Evolutionary conservation across 176 grass and related monocot genomes (phyloP).

Genomic region (Sorghum bicolor): Sorghum_bicolor_NCBIv3 NC_012871.2:5552001-5552500

Average conservation of each 20-base stretch:
- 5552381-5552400: neutral
- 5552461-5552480: conserved; percentile 12
- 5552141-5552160: neutral
- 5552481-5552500: conserved; percentile 13
- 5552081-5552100: neutral
- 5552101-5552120: conserved; percentile 7
- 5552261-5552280: neutral
- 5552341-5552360: neutral
- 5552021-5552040: conserved; percentile 69
- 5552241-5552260: neutral
- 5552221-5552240: neutral
- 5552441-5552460: neutral
- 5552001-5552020: conserved; percentile 41
- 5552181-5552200: neutral
- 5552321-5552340: neutral
- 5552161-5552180: neutral
- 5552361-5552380: neutral
- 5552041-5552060: conserved; percentile 34
- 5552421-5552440: neutral
- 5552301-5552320: neutral
- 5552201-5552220: neutral
- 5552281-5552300: neutral
- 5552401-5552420: neutral
- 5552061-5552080: neutral
- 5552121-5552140: neutral